Base-by-base conservation (phyloP, 2,329 filamentous ascomycete species). In the Xylariaceae sp. region DNA sequence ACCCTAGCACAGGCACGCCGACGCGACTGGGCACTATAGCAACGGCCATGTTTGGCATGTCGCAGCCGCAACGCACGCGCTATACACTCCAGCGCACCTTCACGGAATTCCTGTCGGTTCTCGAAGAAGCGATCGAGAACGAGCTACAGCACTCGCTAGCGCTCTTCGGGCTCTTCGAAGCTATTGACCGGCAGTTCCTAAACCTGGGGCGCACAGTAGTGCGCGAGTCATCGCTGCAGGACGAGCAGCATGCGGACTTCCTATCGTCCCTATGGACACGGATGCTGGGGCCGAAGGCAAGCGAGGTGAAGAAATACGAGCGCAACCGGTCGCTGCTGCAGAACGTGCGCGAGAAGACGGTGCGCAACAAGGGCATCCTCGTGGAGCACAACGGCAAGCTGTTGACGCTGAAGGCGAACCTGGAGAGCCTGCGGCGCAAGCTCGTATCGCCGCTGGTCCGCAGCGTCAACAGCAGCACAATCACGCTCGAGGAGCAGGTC, bases 81-180 rank as follows among this genome's bases (percentile, higher is more conserved):
- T 82, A 85, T 21, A 90, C 92, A 3, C 82, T 98, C 10, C 91
- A 93, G 65, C 87, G 91, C 60, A 93, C 93, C 12, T 97, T 96
- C 70, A 87, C 88, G 70, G 91, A 96, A 71, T 93, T 97, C 67
- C 82, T 98, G 40, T 82, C 84, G 37, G 90, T 95, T 0, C 85
- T 97, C 20, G 93, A 98, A 75, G 91, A 96, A 61, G 89, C 90
- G 57, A 96, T 97, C 71, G 86, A 89, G 66, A 89, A 84, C 62
- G 93, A 98, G 74, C 81, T 97, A 19, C 87, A 87, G 51, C 89
- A 93, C 74, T 89, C 88, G 41, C 84, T 92, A 1, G 84, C 86
- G 1, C 84, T 97, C 14, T 96, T 96, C 72, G 85, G 85, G 2
- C 86, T 96, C n/a, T 97, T 97, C 73, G 92, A 96, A 71, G 85